phyloP scores from a whole-genome alignment of 257 asterid genomes.

The Ehretia macrophylla region DNA sequence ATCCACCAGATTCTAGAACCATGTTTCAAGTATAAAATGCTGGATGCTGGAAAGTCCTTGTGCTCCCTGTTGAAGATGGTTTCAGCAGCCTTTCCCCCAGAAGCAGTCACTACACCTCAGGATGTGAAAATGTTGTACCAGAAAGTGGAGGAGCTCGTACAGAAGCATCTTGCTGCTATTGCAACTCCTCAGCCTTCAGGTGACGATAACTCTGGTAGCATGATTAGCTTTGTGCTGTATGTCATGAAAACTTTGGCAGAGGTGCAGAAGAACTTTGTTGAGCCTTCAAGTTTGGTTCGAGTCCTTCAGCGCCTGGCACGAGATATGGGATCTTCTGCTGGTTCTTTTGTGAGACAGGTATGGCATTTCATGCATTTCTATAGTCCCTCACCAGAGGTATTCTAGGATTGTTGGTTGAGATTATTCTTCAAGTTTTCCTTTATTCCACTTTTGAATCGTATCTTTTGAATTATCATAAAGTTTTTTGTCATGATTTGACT shows the following conservation, averaged over 20 bases:
- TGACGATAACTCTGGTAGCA: conserved; percentile 88
- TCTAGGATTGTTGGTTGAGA: not conserved
- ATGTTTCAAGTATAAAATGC: conserved; percentile 96
- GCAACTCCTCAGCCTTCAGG: conserved; percentile 87
- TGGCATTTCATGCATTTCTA: conserved; percentile 9
- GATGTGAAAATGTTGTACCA: conserved; percentile 90
- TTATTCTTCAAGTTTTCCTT: not conserved
- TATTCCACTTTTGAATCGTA: too few relatives aligned
- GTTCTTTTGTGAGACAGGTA: conserved; percentile 82
- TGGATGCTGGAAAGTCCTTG: conserved; percentile 93
- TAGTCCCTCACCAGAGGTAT: not conserved
- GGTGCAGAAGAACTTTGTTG: conserved; percentile 84
- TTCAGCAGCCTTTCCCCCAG: conserved; percentile 91
- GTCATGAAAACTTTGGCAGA: conserved; percentile 81
- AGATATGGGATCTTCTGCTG: conserved; percentile 77
- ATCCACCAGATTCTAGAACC: conserved; percentile 88
- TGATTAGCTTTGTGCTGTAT: conserved; percentile 90
- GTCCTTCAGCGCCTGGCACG: conserved; percentile 96
- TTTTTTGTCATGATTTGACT: too few relatives aligned
- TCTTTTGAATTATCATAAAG: too few relatives aligned
- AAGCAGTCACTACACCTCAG: conserved; percentile 63
- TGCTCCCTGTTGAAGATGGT: conserved; percentile 95
- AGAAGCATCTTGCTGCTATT: conserved; percentile 89
- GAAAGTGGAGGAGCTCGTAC: conserved; percentile 94
- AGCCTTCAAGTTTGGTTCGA: conserved; percentile 74